Percentiles rank a stretch among this genome's conserved stretches.
Conservation (phyloP, 2,329 filamentous ascomycete genomes). For the Podosphaera xanthii region DNA sequence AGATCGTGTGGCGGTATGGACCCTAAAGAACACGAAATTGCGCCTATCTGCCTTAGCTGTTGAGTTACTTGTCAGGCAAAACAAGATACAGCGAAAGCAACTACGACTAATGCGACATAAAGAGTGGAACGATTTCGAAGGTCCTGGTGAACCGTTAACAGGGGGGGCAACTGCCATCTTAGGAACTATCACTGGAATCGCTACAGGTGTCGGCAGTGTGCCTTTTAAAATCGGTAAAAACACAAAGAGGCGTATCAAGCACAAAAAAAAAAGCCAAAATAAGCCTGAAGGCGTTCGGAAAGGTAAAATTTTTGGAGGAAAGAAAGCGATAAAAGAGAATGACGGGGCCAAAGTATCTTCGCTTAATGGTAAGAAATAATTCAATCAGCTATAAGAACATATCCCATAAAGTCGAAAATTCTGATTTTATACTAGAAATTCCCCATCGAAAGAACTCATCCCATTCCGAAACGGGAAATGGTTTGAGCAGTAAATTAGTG, state of each 20-base stretch:
- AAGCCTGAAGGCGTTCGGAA: constrained; percentile 3
- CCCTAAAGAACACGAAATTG: constrained; percentile 34
- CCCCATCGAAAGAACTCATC: no score
- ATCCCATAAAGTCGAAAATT: no score
- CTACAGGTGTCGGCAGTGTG: constrained; percentile 39
- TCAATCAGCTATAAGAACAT: no score
- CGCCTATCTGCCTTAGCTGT: constrained; percentile 41
- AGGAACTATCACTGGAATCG: constrained; percentile 32
- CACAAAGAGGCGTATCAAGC: constrained; percentile 28
- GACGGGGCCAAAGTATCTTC: no score
- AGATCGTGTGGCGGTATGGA: constrained; percentile 42
- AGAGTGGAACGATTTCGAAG: constrained; percentile 60
- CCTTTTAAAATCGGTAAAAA: constrained; percentile 37
- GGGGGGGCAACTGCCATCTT: constrained; percentile 38
- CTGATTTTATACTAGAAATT: no score
- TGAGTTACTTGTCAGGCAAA: constrained; percentile 36
- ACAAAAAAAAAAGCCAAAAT: constrained; percentile 21
- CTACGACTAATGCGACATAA: constrained; percentile 40
- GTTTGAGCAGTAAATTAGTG: no score
- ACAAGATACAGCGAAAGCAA: constrained; percentile 38
- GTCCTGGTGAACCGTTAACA: constrained; percentile 49
- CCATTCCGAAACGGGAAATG: no score
- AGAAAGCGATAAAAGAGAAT: neutral
- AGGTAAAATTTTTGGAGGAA: neutral
- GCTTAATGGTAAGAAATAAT: no score